Evolutionary conservation across 2,329 filamentous ascomycete genomes (phyloP).

Genomic region (Sphaerulina musiva): DNA sequence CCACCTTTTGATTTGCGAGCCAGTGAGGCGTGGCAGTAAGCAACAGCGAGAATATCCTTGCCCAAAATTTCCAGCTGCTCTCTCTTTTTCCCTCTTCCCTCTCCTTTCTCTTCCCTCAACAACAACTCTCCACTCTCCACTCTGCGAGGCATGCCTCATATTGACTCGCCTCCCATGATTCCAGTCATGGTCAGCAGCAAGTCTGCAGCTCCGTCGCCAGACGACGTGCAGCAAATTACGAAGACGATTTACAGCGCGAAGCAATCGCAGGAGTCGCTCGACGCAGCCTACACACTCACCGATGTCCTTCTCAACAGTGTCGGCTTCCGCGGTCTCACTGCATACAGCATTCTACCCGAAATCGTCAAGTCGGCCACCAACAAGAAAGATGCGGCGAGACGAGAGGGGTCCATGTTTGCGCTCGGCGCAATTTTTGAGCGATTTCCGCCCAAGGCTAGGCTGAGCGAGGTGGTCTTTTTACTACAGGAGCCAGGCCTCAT

Average conservation of each 20-base stretch:
- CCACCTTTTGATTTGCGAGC: too few species aligned
- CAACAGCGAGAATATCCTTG: too few species aligned
- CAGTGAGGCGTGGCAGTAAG: too few species aligned
- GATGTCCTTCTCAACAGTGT: slow-evolving; percentile 59
- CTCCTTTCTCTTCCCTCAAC: neutral
- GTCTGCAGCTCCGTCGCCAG: slow-evolving; percentile 40
- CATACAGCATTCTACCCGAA: slow-evolving; percentile 57
- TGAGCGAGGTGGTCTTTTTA: slow-evolving; percentile 75
- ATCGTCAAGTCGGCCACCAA: slow-evolving; percentile 74
- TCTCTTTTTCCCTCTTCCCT: neutral
- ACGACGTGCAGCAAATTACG: slow-evolving; percentile 42
- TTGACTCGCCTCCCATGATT: slow-evolving; percentile 45
- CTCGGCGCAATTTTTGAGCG: slow-evolving; percentile 90
- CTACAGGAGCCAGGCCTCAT: slow-evolving; percentile 73
- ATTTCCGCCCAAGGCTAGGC: slow-evolving; percentile 67
- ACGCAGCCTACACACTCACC: slow-evolving; percentile 59
- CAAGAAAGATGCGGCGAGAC: slow-evolving; percentile 81
- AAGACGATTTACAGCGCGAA: slow-evolving; percentile 44
- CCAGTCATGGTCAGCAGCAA: slow-evolving; percentile 44
- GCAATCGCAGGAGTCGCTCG: slow-evolving; percentile 51
- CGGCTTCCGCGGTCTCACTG: slow-evolving; percentile 55
- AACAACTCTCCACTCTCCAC: slow-evolving; percentile 6
- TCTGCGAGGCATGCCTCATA: slow-evolving; percentile 41
- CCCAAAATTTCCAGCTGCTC: too few species aligned
- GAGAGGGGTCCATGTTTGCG: slow-evolving; percentile 92